Evolutionary conservation across 345 rosid genomes (phyloP).

Genomic region (sweet orange (Citrus sinensis)): DVS_A1.0 CM039167.1:19746501-19747000

Average conservation of each 20-base stretch:
- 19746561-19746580: conserved; percentile 10
- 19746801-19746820: conserved; percentile 11
- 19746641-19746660: conserved; percentile 42
- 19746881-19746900: conserved; percentile 1
- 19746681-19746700: conserved; percentile 38
- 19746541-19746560: conserved; percentile 24
- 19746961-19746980: too few species aligned
- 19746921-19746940: background rate
- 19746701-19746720: conserved; percentile 54
- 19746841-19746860: background rate
- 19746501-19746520: conserved; percentile 28
- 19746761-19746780: conserved; percentile 10
- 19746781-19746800: conserved; percentile 22
- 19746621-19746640: conserved; percentile 6
- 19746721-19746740: conserved; percentile 52
- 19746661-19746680: conserved; percentile 45
- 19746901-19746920: background rate
- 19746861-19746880: background rate
- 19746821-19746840: background rate
- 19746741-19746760: conserved; percentile 44
- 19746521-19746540: conserved; percentile 33
- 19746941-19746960: background rate
- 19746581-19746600: conserved; percentile 10
- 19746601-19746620: conserved; percentile 14
- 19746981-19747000: too few species aligned